Evolutionary conservation across 352 stramenopile species (phyloP).

Genomic region (Sclerospora graminicola): DNA sequence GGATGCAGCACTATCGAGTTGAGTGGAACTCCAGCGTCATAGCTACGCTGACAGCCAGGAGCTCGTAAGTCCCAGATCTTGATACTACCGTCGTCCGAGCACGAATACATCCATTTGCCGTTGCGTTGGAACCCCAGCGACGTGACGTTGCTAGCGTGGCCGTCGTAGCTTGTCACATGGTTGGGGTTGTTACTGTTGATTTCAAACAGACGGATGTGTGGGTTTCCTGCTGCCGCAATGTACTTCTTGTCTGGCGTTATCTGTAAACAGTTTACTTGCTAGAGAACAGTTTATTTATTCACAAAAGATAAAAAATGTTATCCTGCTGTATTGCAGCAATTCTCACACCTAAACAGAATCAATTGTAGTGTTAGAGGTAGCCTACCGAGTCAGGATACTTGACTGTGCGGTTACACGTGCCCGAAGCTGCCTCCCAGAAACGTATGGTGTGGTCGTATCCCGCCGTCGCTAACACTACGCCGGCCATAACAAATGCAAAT

Average conservation of each 20-base stretch:
- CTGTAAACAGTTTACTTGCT: slow-evolving; percentile 95
- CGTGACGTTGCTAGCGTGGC: slow-evolving; percentile 95
- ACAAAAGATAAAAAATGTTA: not conserved
- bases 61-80: slow-evolving; percentile 92
- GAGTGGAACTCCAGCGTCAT: slow-evolving; percentile 81
- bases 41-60: slow-evolving; percentile 79
- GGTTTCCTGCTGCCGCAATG: slow-evolving; percentile 95
- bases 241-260: slow-evolving; percentile 96
- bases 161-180: slow-evolving; percentile 92
- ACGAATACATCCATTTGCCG: slow-evolving; percentile 96
- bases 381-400: slow-evolving; percentile 91
- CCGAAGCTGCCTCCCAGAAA: slow-evolving; percentile 96
- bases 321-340: too few species aligned
- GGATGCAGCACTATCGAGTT: slow-evolving; percentile 94
- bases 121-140: slow-evolving; percentile 96
- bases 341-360: not conserved
- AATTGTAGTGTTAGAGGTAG: not conserved
- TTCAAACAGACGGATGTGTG: slow-evolving; percentile 95
- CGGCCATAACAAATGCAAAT: slow-evolving; percentile 58
- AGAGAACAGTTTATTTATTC: not conserved
- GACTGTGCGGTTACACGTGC: slow-evolving; percentile 92
- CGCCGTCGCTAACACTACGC: slow-evolving; percentile 94
- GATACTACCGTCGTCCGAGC: slow-evolving; percentile 93
- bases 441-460: slow-evolving; percentile 98
- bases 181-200: slow-evolving; percentile 94